These are phyloP conservation scores for Puccinellia tenuiflora DNA, from an alignment of 176 grass and related monocot genomes.

Conservation along the genomic window DNA sequence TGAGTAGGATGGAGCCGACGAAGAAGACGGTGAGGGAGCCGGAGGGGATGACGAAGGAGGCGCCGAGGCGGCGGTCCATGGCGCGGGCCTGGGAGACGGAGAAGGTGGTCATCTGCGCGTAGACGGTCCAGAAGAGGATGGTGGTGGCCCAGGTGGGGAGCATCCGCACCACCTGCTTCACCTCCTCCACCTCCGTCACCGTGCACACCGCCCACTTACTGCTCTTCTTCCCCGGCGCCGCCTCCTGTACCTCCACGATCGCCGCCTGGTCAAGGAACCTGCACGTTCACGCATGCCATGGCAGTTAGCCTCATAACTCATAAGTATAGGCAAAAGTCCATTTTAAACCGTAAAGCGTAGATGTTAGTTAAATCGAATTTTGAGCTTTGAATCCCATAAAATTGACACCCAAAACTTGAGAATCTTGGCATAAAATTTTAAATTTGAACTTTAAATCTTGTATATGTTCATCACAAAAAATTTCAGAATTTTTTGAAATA, in stretches of 20 bases:
- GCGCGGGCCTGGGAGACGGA: conserved; percentile 69
- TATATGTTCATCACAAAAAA: too few species aligned
- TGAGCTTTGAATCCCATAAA: too few species aligned
- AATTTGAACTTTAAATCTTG: too few species aligned
- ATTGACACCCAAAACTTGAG: too few species aligned
- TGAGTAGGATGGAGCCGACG: conserved; percentile 74
- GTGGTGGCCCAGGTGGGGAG: conserved; percentile 77
- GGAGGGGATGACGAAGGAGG: conserved; percentile 51
- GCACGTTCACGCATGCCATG: too few species aligned
- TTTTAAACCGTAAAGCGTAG: too few species aligned
- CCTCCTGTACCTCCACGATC: neutral
- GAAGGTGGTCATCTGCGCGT: conserved; percentile 94
- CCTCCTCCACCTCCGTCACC: conserved; percentile 86
- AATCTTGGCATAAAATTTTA: too few species aligned
- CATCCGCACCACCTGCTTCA: conserved; percentile 78
- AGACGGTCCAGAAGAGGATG: conserved; percentile 82
- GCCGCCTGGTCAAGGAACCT: neutral
- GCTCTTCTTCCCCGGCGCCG: neutral
- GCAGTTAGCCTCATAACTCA: too few species aligned
- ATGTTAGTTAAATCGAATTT: too few species aligned
- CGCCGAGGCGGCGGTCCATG: conserved; percentile 66
- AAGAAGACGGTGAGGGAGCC: conserved; percentile 89
- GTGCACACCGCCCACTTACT: conserved; percentile 35
- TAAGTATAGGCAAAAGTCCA: too few species aligned
- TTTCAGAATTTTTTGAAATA: too few species aligned